These are phyloP conservation scores for Claviceps humidiphila DNA, from an alignment of 2,329 filamentous ascomycete genomes.

Conservation along the genomic window DNA sequence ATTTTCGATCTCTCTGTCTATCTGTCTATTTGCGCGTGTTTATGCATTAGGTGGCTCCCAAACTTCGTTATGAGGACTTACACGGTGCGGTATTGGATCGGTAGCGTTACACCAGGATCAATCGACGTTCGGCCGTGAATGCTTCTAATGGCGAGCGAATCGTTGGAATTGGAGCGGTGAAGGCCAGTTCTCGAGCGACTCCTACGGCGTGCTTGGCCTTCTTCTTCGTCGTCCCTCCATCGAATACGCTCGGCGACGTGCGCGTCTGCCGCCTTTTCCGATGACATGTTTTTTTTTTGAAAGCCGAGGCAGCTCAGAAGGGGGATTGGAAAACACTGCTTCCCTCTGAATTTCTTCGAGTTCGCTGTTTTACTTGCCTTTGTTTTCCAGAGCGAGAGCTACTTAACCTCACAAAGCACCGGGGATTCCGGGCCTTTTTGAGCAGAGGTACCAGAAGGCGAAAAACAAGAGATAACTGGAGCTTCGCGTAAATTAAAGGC, in stretches of 20 bases:
- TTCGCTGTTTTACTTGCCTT: too few species aligned
- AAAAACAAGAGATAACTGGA: too few species aligned
- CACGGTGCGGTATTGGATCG: slow-evolving; percentile 43
- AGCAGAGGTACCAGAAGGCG: too few species aligned
- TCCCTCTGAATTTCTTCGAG: neutral
- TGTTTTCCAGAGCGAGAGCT: too few species aligned
- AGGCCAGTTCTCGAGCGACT: slow-evolving; percentile 9
- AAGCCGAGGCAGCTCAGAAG: neutral
- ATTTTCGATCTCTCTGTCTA: neutral
- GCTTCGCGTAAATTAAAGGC: too few species aligned
- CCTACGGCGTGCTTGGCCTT: slow-evolving; percentile 10
- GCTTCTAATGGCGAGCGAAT: slow-evolving; percentile 29
- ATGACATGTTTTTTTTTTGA: slow-evolving; percentile 4
- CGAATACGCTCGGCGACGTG: slow-evolving; percentile 17
- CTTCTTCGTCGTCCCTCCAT: slow-evolving; percentile 25
- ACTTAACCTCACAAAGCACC: too few species aligned
- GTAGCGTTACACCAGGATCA: slow-evolving; percentile 21
- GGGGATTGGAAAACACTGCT: neutral
- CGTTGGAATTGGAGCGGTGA: slow-evolving; percentile 16
- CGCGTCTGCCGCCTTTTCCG: slow-evolving; percentile 6
- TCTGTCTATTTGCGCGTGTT: neutral
- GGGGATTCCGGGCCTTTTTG: too few species aligned
- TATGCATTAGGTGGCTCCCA: neutral
- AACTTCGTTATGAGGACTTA: slow-evolving; percentile 19
- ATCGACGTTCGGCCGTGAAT: slow-evolving; percentile 17